Evolutionary conservation across 2,329 filamentous ascomycete genomes (phyloP).

Genomic region (Mycogone perniciosa): DNA sequence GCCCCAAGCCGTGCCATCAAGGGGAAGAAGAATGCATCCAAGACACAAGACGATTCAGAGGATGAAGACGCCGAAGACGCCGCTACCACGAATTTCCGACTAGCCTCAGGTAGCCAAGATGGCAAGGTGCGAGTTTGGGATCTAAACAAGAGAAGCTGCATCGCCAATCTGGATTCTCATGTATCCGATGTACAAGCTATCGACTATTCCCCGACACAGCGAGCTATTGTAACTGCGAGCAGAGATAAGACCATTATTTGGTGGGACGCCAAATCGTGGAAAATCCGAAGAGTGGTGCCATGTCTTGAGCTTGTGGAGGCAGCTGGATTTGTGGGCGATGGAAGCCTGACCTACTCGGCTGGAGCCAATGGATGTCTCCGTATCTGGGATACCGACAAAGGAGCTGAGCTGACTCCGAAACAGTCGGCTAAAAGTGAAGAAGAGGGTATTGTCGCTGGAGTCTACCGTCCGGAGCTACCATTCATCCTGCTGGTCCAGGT

Average conservation of each 20-base stretch:
- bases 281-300: slow-evolving; percentile 70
- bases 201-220: slow-evolving; percentile 70
- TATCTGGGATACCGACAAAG: slow-evolving; percentile 73
- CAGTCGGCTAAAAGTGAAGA: slow-evolving; percentile 56
- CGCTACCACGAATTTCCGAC: slow-evolving; percentile 56
- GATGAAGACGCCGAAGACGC: slow-evolving; percentile 37
- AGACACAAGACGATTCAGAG: slow-evolving; percentile 29
- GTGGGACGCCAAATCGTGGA: slow-evolving; percentile 87
- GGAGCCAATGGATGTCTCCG: slow-evolving; percentile 78
- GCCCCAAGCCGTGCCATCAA: slow-evolving; percentile 22
- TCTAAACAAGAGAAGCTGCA: slow-evolving; percentile 71
- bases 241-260: slow-evolving; percentile 91
- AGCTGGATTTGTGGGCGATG: slow-evolving; percentile 69
- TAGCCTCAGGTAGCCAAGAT: slow-evolving; percentile 90
- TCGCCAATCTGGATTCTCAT: slow-evolving; percentile 80
- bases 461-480: slow-evolving; percentile 58
- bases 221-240: slow-evolving; percentile 74
- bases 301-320: slow-evolving; percentile 81
- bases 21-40: slow-evolving; percentile 27
- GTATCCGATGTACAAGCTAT: slow-evolving; percentile 89
- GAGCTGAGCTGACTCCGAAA: slow-evolving; percentile 71
- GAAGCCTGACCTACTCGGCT: slow-evolving; percentile 70
- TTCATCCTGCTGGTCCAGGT: slow-evolving; percentile 78
- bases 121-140: slow-evolving; percentile 91
- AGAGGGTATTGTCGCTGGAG: slow-evolving; percentile 63